Evolutionary conservation across 2,329 filamentous ascomycete species (phyloP).

Genomic region (Colletotrichum falcatum): DNA sequence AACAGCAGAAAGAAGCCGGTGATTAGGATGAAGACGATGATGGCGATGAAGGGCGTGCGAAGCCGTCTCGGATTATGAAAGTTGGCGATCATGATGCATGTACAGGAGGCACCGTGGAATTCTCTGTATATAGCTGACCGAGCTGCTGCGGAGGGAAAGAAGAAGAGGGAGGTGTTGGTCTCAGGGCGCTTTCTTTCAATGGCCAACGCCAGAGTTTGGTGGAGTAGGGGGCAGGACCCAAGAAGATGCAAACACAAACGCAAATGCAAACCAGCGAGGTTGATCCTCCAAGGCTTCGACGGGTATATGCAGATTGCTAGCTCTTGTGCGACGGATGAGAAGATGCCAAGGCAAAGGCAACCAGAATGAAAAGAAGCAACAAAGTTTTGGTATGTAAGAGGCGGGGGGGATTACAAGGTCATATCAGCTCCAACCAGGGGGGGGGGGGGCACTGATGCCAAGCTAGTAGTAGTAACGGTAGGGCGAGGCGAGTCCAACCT

Average conservation of each 20-base stretch:
- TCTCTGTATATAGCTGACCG: background rate
- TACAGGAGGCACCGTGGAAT: background rate
- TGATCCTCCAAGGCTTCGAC: background rate
- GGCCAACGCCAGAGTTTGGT: background rate
- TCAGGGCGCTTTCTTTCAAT: background rate
- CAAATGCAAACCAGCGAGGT: background rate
- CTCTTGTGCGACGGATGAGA: background rate
- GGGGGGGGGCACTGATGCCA: background rate
- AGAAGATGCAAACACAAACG: background rate
- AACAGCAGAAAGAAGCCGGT: constrained; percentile 78
- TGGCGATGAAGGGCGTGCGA: constrained; percentile 43
- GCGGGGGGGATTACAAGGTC: constrained; percentile 10
- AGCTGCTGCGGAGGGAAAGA: background rate
- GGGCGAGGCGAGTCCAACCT: background rate
- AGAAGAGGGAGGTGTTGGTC: background rate
- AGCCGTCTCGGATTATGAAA: constrained; percentile 34
- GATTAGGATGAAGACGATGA: constrained; percentile 66
- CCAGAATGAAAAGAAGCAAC: background rate
- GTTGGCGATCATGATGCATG: constrained; percentile 31
- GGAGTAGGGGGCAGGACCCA: background rate
- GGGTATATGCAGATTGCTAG: background rate
- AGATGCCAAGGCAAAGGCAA: constrained; percentile 6
- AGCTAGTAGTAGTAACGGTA: no score
- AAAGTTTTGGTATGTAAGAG: background rate
- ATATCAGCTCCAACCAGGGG: constrained; percentile 1